These are phyloP conservation scores for Thraustotheca clavata DNA, from an alignment of 352 stramenopile species.

Conservation along the genomic window DNA sequence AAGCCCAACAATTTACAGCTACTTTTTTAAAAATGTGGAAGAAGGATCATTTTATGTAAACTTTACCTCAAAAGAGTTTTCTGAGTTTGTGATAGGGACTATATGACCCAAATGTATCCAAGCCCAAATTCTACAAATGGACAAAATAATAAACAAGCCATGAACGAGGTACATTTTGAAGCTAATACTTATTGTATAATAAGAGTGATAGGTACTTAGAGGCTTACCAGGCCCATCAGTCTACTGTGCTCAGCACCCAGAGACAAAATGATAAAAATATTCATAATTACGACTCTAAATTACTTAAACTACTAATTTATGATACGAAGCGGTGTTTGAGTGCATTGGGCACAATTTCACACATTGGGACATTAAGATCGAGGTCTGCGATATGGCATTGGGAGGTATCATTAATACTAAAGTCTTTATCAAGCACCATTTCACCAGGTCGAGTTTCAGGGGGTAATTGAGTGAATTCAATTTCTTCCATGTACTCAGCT, in stretches of 20 bases:
- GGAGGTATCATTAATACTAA: slow-evolving; percentile 4
- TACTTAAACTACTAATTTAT: no score
- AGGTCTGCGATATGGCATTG: slow-evolving; percentile 15
- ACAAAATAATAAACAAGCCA: neutral
- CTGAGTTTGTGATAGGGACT: slow-evolving; percentile 9
- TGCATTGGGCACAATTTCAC: slow-evolving; percentile 16
- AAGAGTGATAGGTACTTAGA: no score
- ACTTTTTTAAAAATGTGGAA: slow-evolving; percentile 81
- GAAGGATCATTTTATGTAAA: slow-evolving; percentile 59
- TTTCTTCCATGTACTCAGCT: slow-evolving; percentile 30
- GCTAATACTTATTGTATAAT: no score
- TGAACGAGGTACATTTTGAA: neutral
- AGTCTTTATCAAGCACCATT: neutral
- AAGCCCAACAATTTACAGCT: slow-evolving; percentile 51
- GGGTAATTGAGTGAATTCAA: neutral
- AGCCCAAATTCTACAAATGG: neutral
- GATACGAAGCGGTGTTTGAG: neutral
- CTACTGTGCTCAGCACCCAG: no score
- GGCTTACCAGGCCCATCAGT: no score
- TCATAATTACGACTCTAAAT: no score
- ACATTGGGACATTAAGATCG: slow-evolving; percentile 2
- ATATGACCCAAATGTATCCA: neutral
- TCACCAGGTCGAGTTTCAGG: neutral
- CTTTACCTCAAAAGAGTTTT: no score
- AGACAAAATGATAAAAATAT: no score